A percentile compares a stretch with the other conserved stretches of the same genome.
Conservation (phyloP, 768 basidiomycete genomes). For the Pholiota molesta region DNA sequence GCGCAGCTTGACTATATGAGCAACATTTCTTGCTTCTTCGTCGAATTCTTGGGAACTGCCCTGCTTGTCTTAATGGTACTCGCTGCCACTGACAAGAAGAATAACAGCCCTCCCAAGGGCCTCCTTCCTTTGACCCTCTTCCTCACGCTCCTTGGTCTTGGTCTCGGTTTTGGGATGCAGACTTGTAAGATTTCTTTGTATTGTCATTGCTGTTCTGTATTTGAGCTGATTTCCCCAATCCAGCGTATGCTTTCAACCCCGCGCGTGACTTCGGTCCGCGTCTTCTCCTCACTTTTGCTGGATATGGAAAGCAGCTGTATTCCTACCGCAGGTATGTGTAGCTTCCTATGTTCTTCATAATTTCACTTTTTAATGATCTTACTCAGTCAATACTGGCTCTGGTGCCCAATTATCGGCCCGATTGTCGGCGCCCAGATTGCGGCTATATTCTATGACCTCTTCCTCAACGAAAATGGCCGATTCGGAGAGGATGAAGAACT, state of each 20-base stretch:
- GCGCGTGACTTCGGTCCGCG: slow-evolving; percentile 72
- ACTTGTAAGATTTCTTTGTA: slow-evolving; percentile 38
- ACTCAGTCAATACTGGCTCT: slow-evolving; percentile 72
- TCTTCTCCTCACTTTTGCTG: slow-evolving; percentile 70
- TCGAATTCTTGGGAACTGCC: slow-evolving; percentile 58
- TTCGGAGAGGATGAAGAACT: slow-evolving; percentile 25
- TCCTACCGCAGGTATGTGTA: slow-evolving; percentile 43
- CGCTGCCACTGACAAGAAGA: slow-evolving; percentile 54
- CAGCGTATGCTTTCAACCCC: slow-evolving; percentile 67
- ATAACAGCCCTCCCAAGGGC: slow-evolving; percentile 45
- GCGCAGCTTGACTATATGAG: slow-evolving; percentile 42
- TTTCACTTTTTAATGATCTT: slow-evolving; percentile 14
- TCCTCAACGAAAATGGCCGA: slow-evolving; percentile 57
- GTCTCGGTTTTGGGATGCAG: slow-evolving; percentile 60
- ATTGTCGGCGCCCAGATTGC: slow-evolving; percentile 62
- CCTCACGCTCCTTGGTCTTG: slow-evolving; percentile 59
- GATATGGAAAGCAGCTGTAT: slow-evolving; percentile 57
- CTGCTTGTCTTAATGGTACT: slow-evolving; percentile 59
- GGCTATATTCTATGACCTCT: slow-evolving; percentile 58
- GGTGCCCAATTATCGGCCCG: slow-evolving; percentile 66
- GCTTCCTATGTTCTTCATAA: background rate
- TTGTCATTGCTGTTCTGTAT: background rate
- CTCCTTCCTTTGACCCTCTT: slow-evolving; percentile 60
- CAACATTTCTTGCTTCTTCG: slow-evolving; percentile 40
- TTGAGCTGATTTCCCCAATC: slow-evolving; percentile 5